Conservation (phyloP, 2,329 filamentous ascomycete genomes). For the Dothiorella sarmentorum region DNA sequence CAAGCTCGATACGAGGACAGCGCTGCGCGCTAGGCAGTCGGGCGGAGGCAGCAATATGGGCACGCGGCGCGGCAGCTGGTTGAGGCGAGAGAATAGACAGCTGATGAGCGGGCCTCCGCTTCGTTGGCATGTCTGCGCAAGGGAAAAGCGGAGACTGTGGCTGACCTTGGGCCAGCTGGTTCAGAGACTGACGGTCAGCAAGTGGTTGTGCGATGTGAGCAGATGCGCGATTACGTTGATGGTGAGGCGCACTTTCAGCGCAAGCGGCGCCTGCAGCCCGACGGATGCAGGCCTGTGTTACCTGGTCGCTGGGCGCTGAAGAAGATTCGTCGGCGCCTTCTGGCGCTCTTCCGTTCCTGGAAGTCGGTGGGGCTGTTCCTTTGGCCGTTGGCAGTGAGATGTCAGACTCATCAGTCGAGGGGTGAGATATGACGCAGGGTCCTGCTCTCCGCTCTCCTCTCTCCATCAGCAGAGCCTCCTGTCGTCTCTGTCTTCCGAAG, state of each 20-base stretch:
- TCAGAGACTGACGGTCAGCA: constrained; percentile 19
- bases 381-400: neutral
- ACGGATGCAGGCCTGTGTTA: neutral
- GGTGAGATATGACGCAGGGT: constrained; percentile 8
- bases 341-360: neutral
- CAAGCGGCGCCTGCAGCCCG: neutral
- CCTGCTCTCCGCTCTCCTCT: neutral
- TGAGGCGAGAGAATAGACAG: neutral
- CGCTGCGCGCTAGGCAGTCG: neutral
- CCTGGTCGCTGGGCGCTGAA: constrained; percentile 9
- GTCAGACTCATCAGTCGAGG: no score
- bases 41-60: neutral
- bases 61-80: constrained; percentile 1
- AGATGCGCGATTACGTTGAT: constrained; percentile 7
- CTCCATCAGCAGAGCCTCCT: neutral
- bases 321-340: neutral
- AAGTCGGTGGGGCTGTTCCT: no score
- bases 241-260: no score
- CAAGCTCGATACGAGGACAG: no score
- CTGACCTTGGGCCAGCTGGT: no score
- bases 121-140: neutral
- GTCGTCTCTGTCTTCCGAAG: no score
- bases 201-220: constrained; percentile 7
- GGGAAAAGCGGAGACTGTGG: constrained; percentile 2
- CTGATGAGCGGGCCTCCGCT: constrained; percentile 3